Evolutionary conservation across 1,284 basidiomycete species (phyloP).

Genomic region (Golubevia pallescens): DNA sequence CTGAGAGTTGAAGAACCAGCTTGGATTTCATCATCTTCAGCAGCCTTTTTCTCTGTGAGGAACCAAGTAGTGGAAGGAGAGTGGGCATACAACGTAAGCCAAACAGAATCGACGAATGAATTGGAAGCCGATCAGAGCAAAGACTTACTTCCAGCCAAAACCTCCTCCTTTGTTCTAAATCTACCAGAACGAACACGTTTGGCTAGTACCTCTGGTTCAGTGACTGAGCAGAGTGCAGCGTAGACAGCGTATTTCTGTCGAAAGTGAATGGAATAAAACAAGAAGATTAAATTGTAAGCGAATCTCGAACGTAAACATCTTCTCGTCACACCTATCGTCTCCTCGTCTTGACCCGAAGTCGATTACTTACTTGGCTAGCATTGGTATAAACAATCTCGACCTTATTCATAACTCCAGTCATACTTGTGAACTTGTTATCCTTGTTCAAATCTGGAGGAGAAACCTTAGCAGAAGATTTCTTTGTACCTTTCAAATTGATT

Average conservation of each 20-base stretch:
- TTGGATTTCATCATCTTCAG: slow-evolving; percentile 56
- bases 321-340: too few relatives aligned
- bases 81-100: background rate
- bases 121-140: background rate
- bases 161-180: slow-evolving; percentile 40
- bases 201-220: slow-evolving; percentile 32
- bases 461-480: slow-evolving; percentile 47
- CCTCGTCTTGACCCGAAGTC: background rate
- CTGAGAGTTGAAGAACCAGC: slow-evolving; percentile 48
- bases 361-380: slow-evolving; percentile 19
- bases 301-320: background rate
- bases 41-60: slow-evolving; percentile 25
- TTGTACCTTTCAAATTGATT: slow-evolving; percentile 46
- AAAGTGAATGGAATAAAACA: background rate
- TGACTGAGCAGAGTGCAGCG: slow-evolving; percentile 39
- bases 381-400: slow-evolving; percentile 46
- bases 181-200: slow-evolving; percentile 30
- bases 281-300: background rate
- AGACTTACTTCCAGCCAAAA: slow-evolving; percentile 23
- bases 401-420: slow-evolving; percentile 4
- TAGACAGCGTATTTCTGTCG: slow-evolving; percentile 26
- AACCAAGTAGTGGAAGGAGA: too few relatives aligned
- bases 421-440: slow-evolving; percentile 14
- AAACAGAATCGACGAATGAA: background rate
- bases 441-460: slow-evolving; percentile 58